Evolutionary conservation across 1,284 basidiomycete genomes (phyloP), one percentile per base, ranked within the genome.

Genomic region (Ganoderma lingzhi): DNA sequence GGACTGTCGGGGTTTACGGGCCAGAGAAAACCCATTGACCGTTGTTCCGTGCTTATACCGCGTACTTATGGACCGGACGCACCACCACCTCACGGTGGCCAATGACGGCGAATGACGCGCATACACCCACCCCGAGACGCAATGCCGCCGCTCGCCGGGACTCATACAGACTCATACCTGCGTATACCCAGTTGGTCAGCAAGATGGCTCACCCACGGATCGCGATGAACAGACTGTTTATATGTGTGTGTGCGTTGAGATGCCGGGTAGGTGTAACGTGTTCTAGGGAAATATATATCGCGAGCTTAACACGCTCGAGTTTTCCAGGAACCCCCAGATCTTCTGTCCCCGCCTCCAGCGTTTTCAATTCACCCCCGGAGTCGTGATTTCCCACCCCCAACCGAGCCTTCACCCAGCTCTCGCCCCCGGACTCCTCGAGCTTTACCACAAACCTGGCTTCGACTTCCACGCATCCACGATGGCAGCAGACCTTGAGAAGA

Each of bases 401-500:
- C 23, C 10, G 23, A 51, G 30, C 53, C 8, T 35, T 56, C 17
- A 12, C 53, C 53, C 6, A 30, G 30, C 32, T 32, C 8, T 56
- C 53, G 3, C 14, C 53, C 15, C 14, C 32, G 30, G 17, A 30
- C 28, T 14, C 53, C 30, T 56, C 17, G 2, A 51, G 14, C 17
- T 56, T 35, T 15, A 17, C 15, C 3, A 19, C 23, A 23, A 23
- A 23, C 53, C 32, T 2, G 30, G 51, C 3, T 28, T 6, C 63
- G 56, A 64, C 53, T 0, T 59, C 32, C 30, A 32, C 48, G 42
- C 32, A 17, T 62, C 51, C 35, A 30, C 9, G 30, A 63, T 35
- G 28, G 39, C 48, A n/a, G 42, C 30, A n/a, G 32, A 68, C 68
- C 23, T 30, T 17, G 63, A 32, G n/a, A 35, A 60, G 19, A 15